These are phyloP conservation scores for Davidsoniella virescens DNA, from an alignment of 2,329 filamentous ascomycete species.

Conservation along the genomic window DNA sequence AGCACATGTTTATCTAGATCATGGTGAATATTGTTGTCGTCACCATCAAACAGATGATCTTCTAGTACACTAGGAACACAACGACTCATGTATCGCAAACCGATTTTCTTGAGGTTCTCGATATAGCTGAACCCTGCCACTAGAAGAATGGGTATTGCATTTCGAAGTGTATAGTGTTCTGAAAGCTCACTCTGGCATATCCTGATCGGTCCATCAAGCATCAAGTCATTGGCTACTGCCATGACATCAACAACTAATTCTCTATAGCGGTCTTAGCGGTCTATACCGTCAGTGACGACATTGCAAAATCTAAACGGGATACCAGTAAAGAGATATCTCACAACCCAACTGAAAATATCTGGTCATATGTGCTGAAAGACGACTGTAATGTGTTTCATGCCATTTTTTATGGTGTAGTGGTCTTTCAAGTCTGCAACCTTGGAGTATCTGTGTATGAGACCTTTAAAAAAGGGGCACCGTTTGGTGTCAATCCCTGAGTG, in stretches of 20 bases:
- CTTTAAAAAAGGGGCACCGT: slow-evolving; percentile 82
- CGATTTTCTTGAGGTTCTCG: slow-evolving; percentile 71
- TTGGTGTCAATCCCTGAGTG: slow-evolving; percentile 70
- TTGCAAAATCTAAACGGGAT: slow-evolving; percentile 64
- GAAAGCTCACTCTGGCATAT: slow-evolving; percentile 77
- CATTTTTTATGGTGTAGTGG: slow-evolving; percentile 31
- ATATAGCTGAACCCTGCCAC: slow-evolving; percentile 72
- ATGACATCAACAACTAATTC: slow-evolving; percentile 86
- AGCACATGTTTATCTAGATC: slow-evolving; percentile 70
- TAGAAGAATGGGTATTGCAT: slow-evolving; percentile 72
- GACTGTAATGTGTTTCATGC: slow-evolving; percentile 38
- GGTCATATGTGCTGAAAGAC: slow-evolving; percentile 69
- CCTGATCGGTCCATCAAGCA: slow-evolving; percentile 81
- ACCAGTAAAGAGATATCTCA: slow-evolving; percentile 73
- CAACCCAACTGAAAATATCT: slow-evolving; percentile 59
- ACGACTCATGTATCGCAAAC: slow-evolving; percentile 77
- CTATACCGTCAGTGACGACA: slow-evolving; percentile 51
- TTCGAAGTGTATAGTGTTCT: slow-evolving; percentile 66
- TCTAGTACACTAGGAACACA: slow-evolving; percentile 87
- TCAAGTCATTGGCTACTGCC: slow-evolving; percentile 78
- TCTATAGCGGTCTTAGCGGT: slow-evolving; percentile 71
- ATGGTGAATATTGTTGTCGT: slow-evolving; percentile 67
- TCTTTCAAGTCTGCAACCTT: slow-evolving; percentile 60
- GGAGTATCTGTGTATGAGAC: slow-evolving; percentile 77
- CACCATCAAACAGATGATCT: slow-evolving; percentile 68